Conservation (phyloP, 1,139 yeast species). For the Yarrowia galli region DNA sequence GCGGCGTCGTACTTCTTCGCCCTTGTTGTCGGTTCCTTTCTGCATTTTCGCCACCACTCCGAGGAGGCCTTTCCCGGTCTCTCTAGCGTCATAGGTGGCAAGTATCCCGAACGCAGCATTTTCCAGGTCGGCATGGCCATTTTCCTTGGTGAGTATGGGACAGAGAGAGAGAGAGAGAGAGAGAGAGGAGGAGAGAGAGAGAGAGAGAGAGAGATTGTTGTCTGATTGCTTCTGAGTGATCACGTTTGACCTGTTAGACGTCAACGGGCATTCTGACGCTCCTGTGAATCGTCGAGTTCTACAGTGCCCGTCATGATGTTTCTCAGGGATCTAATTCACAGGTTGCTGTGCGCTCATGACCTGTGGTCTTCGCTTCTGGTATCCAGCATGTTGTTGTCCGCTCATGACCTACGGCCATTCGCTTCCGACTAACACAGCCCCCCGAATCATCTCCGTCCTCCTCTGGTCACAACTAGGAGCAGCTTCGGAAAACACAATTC, state of each 20-base stretch:
- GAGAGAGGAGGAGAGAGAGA: background rate
- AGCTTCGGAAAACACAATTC: slow-evolving; percentile 9
- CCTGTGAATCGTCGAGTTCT: too few species aligned
- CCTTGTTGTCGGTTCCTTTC: slow-evolving; percentile 67
- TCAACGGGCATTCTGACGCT: too few species aligned
- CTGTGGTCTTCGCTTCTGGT: too few species aligned
- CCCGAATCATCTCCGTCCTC: slow-evolving; percentile 11
- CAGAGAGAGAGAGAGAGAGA: too few species aligned
- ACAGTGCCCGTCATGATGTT: too few species aligned
- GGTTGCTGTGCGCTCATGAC: too few species aligned
- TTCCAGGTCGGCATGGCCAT: slow-evolving; percentile 31
- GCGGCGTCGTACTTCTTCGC: slow-evolving; percentile 79
- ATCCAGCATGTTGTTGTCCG: background rate
- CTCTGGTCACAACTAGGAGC: slow-evolving; percentile 35
- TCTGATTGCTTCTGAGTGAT: too few species aligned
- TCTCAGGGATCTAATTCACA: too few species aligned
- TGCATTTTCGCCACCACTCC: slow-evolving; percentile 29
- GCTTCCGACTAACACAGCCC: slow-evolving; percentile 7
- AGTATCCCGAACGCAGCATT: slow-evolving; percentile 25
- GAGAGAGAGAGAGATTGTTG: too few species aligned
- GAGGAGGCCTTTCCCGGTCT: slow-evolving; percentile 36
- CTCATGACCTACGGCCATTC: background rate
- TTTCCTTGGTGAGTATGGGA: slow-evolving; percentile 19
- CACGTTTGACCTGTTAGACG: too few species aligned
- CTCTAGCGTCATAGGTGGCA: slow-evolving; percentile 29